Evolutionary conservation across 2,329 filamentous ascomycete genomes (phyloP), one percentile per base, ranked within the genome.

Genomic region (Talaromyces sp.): DNA sequence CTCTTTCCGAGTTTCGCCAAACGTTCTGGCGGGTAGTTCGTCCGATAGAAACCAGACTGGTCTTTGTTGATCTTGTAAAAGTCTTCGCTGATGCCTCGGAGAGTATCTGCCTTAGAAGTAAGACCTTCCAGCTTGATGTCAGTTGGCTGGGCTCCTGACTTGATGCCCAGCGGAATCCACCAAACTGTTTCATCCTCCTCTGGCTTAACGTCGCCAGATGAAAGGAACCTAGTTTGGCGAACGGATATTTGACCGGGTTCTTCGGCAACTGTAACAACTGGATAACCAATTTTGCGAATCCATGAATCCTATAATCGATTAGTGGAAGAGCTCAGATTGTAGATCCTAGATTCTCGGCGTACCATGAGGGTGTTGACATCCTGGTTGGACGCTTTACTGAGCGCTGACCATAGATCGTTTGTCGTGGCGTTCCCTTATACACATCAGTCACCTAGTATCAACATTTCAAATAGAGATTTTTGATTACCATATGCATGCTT

Each of bases 51-150:
- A 31, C 93, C 94, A 61, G 89, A 93, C 66, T 94, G 90, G 63
- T 94, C 88, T 67, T 89, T 88, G 82, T 99, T 99, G 72, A 99
- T 84, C 81, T 97, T 96, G 82, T 98, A 99, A 77, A 97, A 97
- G 45, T 92, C 87, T 65, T 96, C 82, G 67, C 90, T 89, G 58
- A 82, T 69, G 35, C 73, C 76, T 59, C 85, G 84, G 65, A 98
- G 86, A 13, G 87, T 93, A 63, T 92, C 89, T 70, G 91, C 85
- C 80, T 92, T 97, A 64, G 85, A 82, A 0, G 88, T 90, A 52
- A 99, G 82, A 61, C 91, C 89, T 43, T 89, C 82, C 22, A 86
- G 82, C 65, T 89, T 82, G 62, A 90, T 82, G 8, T 85, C 86
- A 39, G 87, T 80, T 37, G 88, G 81, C 25, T 89, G 84, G 43